Evolutionary conservation across 441 rosid species (phyloP), one percentile per base, ranked within the genome.

Genomic region (Theobroma grandiflorum): DNA sequence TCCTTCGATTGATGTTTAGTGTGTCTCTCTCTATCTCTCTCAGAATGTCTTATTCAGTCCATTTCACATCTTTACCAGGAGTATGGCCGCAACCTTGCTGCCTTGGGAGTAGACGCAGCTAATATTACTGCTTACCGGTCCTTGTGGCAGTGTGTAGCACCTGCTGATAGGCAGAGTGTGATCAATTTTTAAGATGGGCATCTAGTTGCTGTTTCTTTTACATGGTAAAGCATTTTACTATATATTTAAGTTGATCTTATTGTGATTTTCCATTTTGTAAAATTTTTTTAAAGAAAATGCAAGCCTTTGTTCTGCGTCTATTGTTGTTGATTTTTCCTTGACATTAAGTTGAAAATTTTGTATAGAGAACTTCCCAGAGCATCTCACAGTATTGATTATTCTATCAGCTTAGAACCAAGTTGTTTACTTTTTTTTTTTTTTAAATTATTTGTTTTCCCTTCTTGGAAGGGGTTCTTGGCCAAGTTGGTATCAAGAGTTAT

Each of bases 61-160:
- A 18, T 66, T 74, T 20, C 67, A 16, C 53, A 16, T n/a, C 18
- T n/a, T 55, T 43, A 82, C 4, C 91, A 95, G 99, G 99, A 95
- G 81, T 95, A 93, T 72, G 99, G 95, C 15, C 93, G 96, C 26
- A 91, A 87, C 86, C 93, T 95, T 3, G 80, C 93, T 49, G 82
- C 85, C 2, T 86, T 97, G 69, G 97, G 95, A 74, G 90, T 97
- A 53, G 92, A 86, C n/a, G 97, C 99, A 10, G 89, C 93, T 4
- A 84, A 81, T 71, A 91, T 95, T 65, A 85, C 89, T 4, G 85
- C 95, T 14, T 95, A 88, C 78, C 69, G 88, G 72, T 94, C 98
- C 77, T 82, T 97, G 50, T 95, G 99, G 99, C 94, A 87, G 74
- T 92, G 98, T 53, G 99, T 95, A 52, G 98, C 99, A 70, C 98